Evolutionary conservation across 345 rosid genomes (phyloP), one percentile per base, ranked within the genome.

Genomic region (Gossypium thurberi): DNA sequence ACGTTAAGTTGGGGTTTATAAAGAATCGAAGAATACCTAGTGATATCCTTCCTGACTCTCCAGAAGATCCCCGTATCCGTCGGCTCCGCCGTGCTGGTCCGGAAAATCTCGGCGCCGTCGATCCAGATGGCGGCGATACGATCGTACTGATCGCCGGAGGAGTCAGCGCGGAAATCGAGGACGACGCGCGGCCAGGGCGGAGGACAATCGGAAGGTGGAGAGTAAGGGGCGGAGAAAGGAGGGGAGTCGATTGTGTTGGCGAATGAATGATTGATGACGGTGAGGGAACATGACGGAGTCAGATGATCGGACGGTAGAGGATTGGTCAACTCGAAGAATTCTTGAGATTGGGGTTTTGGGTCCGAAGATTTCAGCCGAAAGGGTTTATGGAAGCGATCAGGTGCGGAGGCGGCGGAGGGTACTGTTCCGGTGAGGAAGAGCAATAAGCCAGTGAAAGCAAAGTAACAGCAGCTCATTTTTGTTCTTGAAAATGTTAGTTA

Each of bases 11-110:
- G 51, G 6, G 79, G 40, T 72, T 75, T 72, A 28, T 23, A 50
- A 11, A 94, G 84, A n/a, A 94, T 83, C 59, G 86, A 79, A 65
- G 95, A 84, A 81, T 89, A 94, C 72, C 86, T 81, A 23, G 93
- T 80, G 50, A 94, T 80, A 77, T 94, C 98, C 71, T 89, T 94
- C 10, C 88, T 90, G 75, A 92, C 86, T 6, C 64, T 82, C 97
- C 97, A 92, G 88, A 87, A 92, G 70, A 92, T 79, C 12, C 97
- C 95, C 3, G 79, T 48, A 4, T 81, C 61, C 42, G 76, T 77
- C 10, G 98, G 97, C 79, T 92, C 89, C 50, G 97, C 93, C 23
- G 98, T 92, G 83, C 97, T 94, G 60, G 97, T 90, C 2, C 97
- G 89, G 69, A 94, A 86, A 2, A 94, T 83, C 93, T 94, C 98